A percentile compares a stretch with the other conserved stretches of the same genome.
Evolutionary conservation across 2,329 filamentous ascomycete genomes (phyloP).

Genomic region (Triangularia verruculosa): DNA sequence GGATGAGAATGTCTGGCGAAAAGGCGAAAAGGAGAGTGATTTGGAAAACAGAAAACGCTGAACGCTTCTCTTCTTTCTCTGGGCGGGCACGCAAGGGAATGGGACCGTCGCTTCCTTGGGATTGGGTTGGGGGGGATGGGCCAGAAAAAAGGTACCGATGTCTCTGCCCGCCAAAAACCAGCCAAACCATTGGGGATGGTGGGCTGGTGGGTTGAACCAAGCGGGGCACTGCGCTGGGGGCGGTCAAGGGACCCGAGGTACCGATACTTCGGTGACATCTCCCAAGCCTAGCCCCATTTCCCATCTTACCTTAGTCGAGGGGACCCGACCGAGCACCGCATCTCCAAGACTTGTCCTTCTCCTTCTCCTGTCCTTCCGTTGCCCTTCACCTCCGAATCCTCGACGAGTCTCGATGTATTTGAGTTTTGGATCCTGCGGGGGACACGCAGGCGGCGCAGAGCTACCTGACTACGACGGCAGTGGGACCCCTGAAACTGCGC

Average conservation of each 20-base stretch:
- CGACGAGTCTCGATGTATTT: not conserved
- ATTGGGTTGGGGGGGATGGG: slow-evolving; percentile 19
- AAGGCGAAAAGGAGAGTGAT: slow-evolving; percentile 18
- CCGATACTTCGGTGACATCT: slow-evolving; percentile 27
- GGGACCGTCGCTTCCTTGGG: slow-evolving; percentile 18
- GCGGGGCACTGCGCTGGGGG: slow-evolving; percentile 23
- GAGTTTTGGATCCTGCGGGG: not conserved
- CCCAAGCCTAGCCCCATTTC: not conserved
- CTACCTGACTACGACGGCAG: slow-evolving; percentile 15
- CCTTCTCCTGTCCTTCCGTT: not conserved
- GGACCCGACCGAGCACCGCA: slow-evolving; percentile 10
- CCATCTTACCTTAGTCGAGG: slow-evolving; percentile 7
- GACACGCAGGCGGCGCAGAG: slow-evolving; percentile 12
- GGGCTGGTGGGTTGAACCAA: slow-evolving; percentile 23
- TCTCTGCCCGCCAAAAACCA: slow-evolving; percentile 23
- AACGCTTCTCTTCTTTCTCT: not conserved
- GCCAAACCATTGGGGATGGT: slow-evolving; percentile 27
- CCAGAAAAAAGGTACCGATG: slow-evolving; percentile 25
- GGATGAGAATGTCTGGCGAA: slow-evolving; percentile 8
- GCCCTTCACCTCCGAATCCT: not conserved
- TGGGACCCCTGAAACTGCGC: not conserved
- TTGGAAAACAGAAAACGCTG: not conserved
- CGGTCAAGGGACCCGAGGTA: slow-evolving; percentile 31
- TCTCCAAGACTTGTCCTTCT: not conserved
- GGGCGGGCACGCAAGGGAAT: slow-evolving; percentile 14